phyloP scores from a whole-genome alignment of 1,284 basidiomycete species.

The Tilletia horrida region DNA sequence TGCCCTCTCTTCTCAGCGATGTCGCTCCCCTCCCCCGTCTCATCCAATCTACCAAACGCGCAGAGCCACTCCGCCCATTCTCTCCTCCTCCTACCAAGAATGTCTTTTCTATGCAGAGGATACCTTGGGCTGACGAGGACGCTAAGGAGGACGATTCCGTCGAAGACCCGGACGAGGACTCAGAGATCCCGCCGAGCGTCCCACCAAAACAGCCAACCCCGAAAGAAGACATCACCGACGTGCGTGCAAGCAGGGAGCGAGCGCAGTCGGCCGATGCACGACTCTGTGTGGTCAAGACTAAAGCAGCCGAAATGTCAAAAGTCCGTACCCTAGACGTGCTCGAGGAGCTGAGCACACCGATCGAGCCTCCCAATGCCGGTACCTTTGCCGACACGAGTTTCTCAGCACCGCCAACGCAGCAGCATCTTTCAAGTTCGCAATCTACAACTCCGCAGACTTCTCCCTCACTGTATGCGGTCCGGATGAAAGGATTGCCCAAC shows the following conservation, averaged over 20 bases:
- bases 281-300: neutral
- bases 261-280: no score
- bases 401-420: neutral
- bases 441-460: neutral
- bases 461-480: neutral
- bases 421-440: neutral
- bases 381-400: neutral
- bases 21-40: neutral
- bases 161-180: neutral
- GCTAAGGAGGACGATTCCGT: neutral
- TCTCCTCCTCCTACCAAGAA: constrained; percentile 9
- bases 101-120: constrained; percentile 9
- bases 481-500: neutral
- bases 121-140: constrained; percentile 4
- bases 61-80: neutral
- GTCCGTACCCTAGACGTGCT: neutral
- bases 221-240: neutral
- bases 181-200: neutral
- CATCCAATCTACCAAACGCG: constrained; percentile 10
- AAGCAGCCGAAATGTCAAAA: neutral
- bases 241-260: neutral
- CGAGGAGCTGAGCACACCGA: neutral
- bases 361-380: neutral
- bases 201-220: neutral
- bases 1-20: constrained; percentile 14